Conservation (phyloP, 2,329 filamentous ascomycete species). For the Xylariaceae sp. region DNA sequence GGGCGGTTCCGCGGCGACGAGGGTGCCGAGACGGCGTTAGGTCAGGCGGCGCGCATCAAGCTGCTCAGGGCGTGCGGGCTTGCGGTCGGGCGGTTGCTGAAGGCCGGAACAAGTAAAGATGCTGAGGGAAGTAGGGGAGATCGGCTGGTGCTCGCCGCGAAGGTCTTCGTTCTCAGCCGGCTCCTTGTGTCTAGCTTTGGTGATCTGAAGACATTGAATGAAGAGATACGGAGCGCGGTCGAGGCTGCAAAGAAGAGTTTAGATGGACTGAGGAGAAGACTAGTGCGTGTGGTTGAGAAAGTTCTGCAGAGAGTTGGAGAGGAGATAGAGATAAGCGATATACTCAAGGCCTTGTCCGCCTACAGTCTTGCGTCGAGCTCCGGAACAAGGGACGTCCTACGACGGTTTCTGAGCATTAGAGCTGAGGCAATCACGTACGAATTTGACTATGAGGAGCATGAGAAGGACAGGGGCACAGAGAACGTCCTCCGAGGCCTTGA, state of each 20-base stretch:
- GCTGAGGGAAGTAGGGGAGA: conserved; percentile 48
- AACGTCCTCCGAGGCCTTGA: conserved; percentile 69
- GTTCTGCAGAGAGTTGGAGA: conserved; percentile 68
- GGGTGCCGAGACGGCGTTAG: conserved; percentile 33
- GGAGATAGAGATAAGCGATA: conserved; percentile 52
- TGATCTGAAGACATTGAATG: conserved; percentile 47
- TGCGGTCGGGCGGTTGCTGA: conserved; percentile 56
- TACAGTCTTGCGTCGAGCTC: conserved; percentile 83
- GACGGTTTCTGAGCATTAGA: conserved; percentile 78
- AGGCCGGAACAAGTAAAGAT: conserved; percentile 39
- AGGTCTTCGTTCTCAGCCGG: conserved; percentile 76
- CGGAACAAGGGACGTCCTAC: conserved; percentile 77
- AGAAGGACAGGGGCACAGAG: conserved; percentile 48
- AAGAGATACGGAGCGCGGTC: conserved; percentile 49
- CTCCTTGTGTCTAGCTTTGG: conserved; percentile 76
- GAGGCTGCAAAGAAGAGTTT: conserved; percentile 70
- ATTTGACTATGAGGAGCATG: conserved; percentile 57
- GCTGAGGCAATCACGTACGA: conserved; percentile 69
- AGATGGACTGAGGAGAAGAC: conserved; percentile 63
- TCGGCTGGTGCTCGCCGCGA: conserved; percentile 65
- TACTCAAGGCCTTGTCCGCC: conserved; percentile 78
- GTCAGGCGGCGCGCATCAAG: conserved; percentile 51
- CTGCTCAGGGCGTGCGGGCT: conserved; percentile 60
- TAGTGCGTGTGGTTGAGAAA: conserved; percentile 72
- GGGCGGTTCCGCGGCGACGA: conserved; percentile 49